Evolutionary conservation across 768 basidiomycete genomes (phyloP).

Genomic region (Hypholoma fasciculare): DNA sequence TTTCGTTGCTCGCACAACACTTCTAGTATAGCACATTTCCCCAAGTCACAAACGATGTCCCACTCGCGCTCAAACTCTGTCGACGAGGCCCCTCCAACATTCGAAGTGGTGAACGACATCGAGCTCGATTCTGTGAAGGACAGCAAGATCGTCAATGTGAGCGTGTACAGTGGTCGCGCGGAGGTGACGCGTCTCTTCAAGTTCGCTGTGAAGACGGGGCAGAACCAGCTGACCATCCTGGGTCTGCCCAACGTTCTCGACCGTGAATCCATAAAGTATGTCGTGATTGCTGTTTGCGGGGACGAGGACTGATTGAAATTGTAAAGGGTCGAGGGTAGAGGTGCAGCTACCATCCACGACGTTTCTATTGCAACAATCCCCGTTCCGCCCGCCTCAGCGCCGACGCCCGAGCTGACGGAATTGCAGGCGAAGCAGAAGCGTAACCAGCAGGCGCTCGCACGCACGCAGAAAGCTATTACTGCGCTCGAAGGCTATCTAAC

Average conservation of each 20-base stretch:
- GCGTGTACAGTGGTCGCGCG: slow-evolving; percentile 17
- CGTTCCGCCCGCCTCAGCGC: slow-evolving; percentile 14
- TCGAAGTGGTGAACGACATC: too few species aligned
- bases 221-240: slow-evolving; percentile 39
- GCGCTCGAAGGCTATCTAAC: slow-evolving; percentile 35
- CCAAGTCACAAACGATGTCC: too few species aligned
- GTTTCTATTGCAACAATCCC: slow-evolving; percentile 32
- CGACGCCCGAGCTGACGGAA: slow-evolving; percentile 25
- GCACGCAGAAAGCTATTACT: slow-evolving; percentile 25
- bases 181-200: slow-evolving; percentile 42
- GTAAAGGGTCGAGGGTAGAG: slow-evolving; percentile 43
- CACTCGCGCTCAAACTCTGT: too few species aligned
- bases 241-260: slow-evolving; percentile 39
- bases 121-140: too few species aligned
- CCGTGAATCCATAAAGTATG: slow-evolving; percentile 40
- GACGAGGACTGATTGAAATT: background rate
- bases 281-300: background rate
- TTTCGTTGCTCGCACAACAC: too few species aligned
- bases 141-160: too few species aligned
- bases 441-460: slow-evolving; percentile 28
- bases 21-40: too few species aligned
- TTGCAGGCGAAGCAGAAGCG: slow-evolving; percentile 25
- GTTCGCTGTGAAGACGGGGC: slow-evolving; percentile 36
- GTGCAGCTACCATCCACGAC: slow-evolving; percentile 47
- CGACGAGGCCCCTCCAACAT: too few species aligned